Conservation (phyloP, 805 yeast species). For the Candida oleophila region DNA sequence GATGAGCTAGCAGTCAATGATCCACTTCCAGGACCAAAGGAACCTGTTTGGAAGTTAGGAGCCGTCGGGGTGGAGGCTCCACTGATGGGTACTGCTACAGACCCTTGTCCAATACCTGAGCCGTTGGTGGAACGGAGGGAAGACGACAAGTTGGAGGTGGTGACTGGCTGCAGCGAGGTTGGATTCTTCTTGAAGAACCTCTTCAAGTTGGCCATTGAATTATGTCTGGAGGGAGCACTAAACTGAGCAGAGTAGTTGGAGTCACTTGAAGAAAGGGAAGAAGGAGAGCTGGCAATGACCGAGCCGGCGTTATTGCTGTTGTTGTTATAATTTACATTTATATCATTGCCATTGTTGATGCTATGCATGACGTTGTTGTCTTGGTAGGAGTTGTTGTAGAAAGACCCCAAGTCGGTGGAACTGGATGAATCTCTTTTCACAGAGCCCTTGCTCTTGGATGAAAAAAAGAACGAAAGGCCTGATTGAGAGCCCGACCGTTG, state of each 20-base stretch:
- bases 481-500: conserved; percentile 45
- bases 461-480: conserved; percentile 50
- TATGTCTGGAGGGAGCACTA: conserved; percentile 55
- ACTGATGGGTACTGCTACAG: conserved; percentile 11
- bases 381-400: conserved; percentile 37
- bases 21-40: conserved; percentile 14
- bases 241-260: conserved; percentile 20
- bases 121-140: conserved; percentile 16
- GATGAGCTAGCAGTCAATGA: conserved; percentile 29
- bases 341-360: conserved; percentile 9
- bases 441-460: conserved; percentile 37
- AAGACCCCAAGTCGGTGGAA: conserved; percentile 41
- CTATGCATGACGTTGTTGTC: conserved; percentile 24
- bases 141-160: conserved; percentile 21
- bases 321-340: conserved; percentile 5
- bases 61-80: conserved; percentile 11
- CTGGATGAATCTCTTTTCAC: conserved; percentile 32
- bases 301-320: background rate
- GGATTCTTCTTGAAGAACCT: conserved; percentile 60
- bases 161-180: conserved; percentile 15
- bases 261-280: conserved; percentile 36
- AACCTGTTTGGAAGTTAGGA: conserved; percentile 16
- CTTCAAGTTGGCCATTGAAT: conserved; percentile 76
- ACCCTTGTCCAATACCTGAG: background rate
- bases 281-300: conserved; percentile 26